A percentile compares a stretch with the other conserved stretches of the same genome.
Evolutionary conservation across 2,329 filamentous ascomycete species (phyloP).

Genomic region (Penicillium brevicompactum): DNA sequence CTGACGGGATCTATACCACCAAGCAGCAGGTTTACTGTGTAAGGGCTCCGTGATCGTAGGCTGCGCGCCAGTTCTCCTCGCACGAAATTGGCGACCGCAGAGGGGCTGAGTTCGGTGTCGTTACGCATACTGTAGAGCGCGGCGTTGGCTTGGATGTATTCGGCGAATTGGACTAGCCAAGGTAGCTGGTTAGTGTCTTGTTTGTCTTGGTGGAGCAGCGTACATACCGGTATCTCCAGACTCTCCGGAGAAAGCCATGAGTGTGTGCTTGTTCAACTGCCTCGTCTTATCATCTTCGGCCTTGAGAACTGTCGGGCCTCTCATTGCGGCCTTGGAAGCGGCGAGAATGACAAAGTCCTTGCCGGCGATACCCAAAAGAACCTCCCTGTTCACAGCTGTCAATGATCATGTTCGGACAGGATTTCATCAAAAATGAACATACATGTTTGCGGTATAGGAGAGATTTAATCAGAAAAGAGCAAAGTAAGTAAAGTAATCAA

Average conservation of each 20-base stretch:
- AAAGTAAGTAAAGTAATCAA: conserved; percentile 23
- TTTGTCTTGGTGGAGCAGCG: background rate
- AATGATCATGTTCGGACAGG: conserved; percentile 12
- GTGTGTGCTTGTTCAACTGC: conserved; percentile 85
- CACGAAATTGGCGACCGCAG: conserved; percentile 88
- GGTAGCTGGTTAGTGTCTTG: conserved; percentile 16
- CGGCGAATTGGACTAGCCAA: conserved; percentile 86
- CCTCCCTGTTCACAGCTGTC: conserved; percentile 69
- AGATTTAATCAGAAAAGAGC: conserved; percentile 14
- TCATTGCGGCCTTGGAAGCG: conserved; percentile 97
- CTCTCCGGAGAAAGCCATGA: conserved; percentile 95
- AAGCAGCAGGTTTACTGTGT: conserved; percentile 94
- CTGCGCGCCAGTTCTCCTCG: conserved; percentile 89
- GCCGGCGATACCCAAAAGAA: conserved; percentile 95
- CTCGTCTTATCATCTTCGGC: conserved; percentile 95
- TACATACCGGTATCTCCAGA: conserved; percentile 85
- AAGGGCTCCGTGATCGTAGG: conserved; percentile 87
- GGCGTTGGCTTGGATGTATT: conserved; percentile 98
- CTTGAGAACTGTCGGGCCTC: conserved; percentile 95
- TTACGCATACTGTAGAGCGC: conserved; percentile 99
- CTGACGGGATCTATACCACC: conserved; percentile 92
- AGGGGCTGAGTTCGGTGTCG: conserved; percentile 85
- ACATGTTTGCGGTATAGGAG: conserved; percentile 31
- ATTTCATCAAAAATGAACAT: conserved; percentile 9
- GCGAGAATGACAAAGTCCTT: conserved; percentile 99